phyloP scores from a whole-genome alignment of 2,329 filamentous ascomycete genomes.

The Xylaria sp. region DNA sequence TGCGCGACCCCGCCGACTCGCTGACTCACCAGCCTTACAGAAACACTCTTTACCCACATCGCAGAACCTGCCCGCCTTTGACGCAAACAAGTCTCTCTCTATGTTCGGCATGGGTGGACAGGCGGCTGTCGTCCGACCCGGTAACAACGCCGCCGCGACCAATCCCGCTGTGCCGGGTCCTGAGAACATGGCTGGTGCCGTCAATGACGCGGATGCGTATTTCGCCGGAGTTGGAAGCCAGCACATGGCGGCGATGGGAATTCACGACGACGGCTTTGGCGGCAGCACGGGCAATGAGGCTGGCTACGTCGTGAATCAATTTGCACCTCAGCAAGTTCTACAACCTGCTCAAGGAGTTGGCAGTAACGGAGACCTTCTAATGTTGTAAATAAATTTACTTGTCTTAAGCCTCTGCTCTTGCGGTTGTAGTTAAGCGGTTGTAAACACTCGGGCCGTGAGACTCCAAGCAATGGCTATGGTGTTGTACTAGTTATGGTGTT shows the following conservation, averaged over 20 bases:
- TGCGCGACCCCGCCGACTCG: constrained; percentile 81
- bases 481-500: neutral
- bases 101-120: constrained; percentile 67
- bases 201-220: constrained; percentile 88
- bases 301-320: constrained; percentile 82
- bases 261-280: constrained; percentile 71
- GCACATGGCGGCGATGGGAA: constrained; percentile 77
- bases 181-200: constrained; percentile 69
- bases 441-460: neutral
- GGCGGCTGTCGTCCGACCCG: constrained; percentile 61
- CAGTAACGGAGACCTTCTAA: constrained; percentile 77
- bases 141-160: constrained; percentile 38
- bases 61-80: constrained; percentile 59
- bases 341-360: constrained; percentile 73
- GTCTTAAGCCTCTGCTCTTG: neutral
- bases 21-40: constrained; percentile 88
- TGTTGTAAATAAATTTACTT: constrained; percentile 59
- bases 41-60: constrained; percentile 71
- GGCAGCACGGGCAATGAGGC: constrained; percentile 65
- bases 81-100: constrained; percentile 70
- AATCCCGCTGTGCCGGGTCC: constrained; percentile 42
- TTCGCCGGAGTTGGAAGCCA: constrained; percentile 81
- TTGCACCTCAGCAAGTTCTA: constrained; percentile 79
- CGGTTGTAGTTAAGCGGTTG: neutral
- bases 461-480: neutral